A percentile compares a stretch with the other conserved stretches of the same genome.
phyloP scores from a whole-genome alignment of 176 grass and related monocot species.

The Poa pratensis region DNA sequence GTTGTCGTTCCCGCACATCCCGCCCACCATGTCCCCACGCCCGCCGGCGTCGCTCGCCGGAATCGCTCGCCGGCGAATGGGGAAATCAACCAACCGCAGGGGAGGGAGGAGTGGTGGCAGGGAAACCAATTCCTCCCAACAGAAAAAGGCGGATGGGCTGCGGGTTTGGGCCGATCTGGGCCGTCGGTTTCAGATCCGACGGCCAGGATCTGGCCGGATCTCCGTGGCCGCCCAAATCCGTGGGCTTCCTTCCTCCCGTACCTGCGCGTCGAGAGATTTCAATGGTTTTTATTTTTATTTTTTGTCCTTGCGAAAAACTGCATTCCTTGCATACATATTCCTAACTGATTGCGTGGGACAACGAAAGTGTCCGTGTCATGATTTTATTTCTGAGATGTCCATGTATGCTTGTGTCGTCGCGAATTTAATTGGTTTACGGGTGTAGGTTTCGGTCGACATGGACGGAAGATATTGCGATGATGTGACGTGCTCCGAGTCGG shows the following conservation, averaged over 20 bases:
- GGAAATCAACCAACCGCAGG: background rate
- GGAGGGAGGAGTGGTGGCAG: constrained; percentile 35
- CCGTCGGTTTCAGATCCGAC: background rate
- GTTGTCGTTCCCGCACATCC: constrained; percentile 78
- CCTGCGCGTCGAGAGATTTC: background rate
- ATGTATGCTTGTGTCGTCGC: background rate
- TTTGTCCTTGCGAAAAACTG: background rate
- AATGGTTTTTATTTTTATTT: background rate
- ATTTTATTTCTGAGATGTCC: background rate
- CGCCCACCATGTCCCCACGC: background rate
- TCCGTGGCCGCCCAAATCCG: fast-evolving
- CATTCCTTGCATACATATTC: background rate
- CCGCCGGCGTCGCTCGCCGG: background rate
- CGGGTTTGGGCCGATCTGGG: background rate
- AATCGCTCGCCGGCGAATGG: constrained; percentile 32
- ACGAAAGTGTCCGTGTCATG: background rate
- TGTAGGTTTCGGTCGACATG: background rate
- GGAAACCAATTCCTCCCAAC: constrained; percentile 27
- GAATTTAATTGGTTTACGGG: background rate
- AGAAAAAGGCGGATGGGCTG: constrained; percentile 17
- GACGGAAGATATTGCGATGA: background rate
- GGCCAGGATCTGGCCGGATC: fast-evolving
- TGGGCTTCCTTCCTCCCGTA: background rate
- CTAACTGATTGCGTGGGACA: background rate
- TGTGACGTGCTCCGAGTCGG: background rate